Conservation (phyloP, 2,329 filamentous ascomycete genomes). For the Sclerotinia minor region DNA sequence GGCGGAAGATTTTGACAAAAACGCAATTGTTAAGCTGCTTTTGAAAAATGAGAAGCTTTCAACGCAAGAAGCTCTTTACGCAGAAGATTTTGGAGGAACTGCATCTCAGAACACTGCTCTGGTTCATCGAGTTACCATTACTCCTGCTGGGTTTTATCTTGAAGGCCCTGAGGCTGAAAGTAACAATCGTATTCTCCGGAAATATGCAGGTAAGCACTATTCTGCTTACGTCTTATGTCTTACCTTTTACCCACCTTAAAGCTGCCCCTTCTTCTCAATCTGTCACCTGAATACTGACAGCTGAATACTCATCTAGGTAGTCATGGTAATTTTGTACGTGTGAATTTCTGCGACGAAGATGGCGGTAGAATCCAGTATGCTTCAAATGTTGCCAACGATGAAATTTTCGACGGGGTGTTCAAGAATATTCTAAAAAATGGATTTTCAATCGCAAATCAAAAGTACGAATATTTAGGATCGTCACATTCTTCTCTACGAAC, state of each 20-base stretch:
- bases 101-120: conserved; percentile 33
- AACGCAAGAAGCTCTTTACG: conserved; percentile 22
- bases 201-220: conserved; percentile 52
- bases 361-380: conserved; percentile 63
- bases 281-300: neutral
- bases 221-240: neutral
- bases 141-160: conserved; percentile 58
- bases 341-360: conserved; percentile 74
- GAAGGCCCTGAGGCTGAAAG: conserved; percentile 65
- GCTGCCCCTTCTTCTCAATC: neutral
- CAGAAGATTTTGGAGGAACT: conserved; percentile 37
- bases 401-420: conserved; percentile 60
- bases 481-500: conserved; percentile 75
- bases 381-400: conserved; percentile 50
- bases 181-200: conserved; percentile 70
- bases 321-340: conserved; percentile 65
- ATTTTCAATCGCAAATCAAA: conserved; percentile 62
- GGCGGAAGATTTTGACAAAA: conserved; percentile 45
- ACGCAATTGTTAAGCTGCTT: conserved; percentile 47
- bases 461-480: conserved; percentile 71
- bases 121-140: conserved; percentile 47
- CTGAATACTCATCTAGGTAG: neutral
- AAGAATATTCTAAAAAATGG: conserved; percentile 57
- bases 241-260: no score
- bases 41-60: conserved; percentile 45